phyloP scores from a whole-genome alignment of 2,329 filamentous ascomycete genomes.

The Claviceps quebecensis region DNA sequence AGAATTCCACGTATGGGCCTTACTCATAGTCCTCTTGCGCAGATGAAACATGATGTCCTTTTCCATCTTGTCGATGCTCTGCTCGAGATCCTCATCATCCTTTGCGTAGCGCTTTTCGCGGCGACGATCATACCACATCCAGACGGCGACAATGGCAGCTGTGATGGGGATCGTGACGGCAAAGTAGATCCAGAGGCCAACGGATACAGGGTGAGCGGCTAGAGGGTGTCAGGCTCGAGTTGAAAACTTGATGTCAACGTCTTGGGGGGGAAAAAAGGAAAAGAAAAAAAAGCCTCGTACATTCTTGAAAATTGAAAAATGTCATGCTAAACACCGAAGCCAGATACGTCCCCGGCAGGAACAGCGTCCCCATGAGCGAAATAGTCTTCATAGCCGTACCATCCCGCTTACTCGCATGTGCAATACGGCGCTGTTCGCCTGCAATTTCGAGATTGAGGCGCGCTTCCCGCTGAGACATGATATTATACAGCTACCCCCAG shows the following conservation, averaged over 20 bases:
- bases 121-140: slow-evolving; percentile 38
- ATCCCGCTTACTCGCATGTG: slow-evolving; percentile 46
- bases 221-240: background rate
- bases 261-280: background rate
- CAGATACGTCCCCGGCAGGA: slow-evolving; percentile 48
- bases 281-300: slow-evolving; percentile 13
- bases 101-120: slow-evolving; percentile 33
- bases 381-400: slow-evolving; percentile 53
- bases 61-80: slow-evolving; percentile 42
- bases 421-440: slow-evolving; percentile 43
- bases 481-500: slow-evolving; percentile 42
- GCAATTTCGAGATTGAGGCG: slow-evolving; percentile 51
- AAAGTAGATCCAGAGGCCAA: slow-evolving; percentile 49
- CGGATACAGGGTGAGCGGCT: slow-evolving; percentile 30
- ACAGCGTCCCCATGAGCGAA: slow-evolving; percentile 48
- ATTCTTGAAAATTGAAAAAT: slow-evolving; percentile 47
- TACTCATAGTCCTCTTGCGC: slow-evolving; percentile 42
- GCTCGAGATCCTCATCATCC: slow-evolving; percentile 39
- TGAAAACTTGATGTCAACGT: slow-evolving; percentile 1
- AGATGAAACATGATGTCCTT: slow-evolving; percentile 41
- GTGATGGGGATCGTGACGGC: slow-evolving; percentile 46
- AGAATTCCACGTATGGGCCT: slow-evolving; percentile 39
- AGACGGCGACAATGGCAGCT: slow-evolving; percentile 36
- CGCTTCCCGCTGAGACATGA: slow-evolving; percentile 51
- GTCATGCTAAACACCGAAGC: slow-evolving; percentile 53